A percentile compares a stretch with the other conserved stretches of the same genome.
Conservation (phyloP, 108 stramenopile genomes). For the Schizochytrium sp. region DNA sequence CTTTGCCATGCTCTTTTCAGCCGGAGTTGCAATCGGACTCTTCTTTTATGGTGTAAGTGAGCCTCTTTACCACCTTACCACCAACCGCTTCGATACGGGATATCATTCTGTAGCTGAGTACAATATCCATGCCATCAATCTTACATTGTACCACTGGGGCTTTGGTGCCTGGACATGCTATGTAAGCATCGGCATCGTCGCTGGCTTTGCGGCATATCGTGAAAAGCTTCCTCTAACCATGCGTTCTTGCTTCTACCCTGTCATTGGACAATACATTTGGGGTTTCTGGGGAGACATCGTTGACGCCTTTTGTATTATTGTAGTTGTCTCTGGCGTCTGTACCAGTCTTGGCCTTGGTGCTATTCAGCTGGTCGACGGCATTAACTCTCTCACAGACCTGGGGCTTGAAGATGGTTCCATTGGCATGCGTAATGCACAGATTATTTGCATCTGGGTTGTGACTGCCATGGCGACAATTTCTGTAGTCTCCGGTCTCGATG, state of each 20-base stretch:
- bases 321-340: slow-evolving; percentile 77
- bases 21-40: slow-evolving; percentile 77
- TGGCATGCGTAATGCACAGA: slow-evolving; percentile 5
- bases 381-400: slow-evolving; percentile 46
- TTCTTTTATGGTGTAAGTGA: slow-evolving; percentile 78
- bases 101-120: slow-evolving; percentile 70
- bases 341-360: slow-evolving; percentile 77
- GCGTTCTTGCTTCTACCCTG: slow-evolving; percentile 76
- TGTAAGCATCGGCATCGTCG: slow-evolving; percentile 70
- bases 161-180: slow-evolving; percentile 77
- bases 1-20: slow-evolving; percentile 79
- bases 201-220: slow-evolving; percentile 71
- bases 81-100: slow-evolving; percentile 67
- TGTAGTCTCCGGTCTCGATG: background rate
- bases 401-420: slow-evolving; percentile 35
- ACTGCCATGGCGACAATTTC: slow-evolving; percentile 73
- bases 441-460: slow-evolving; percentile 68
- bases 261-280: slow-evolving; percentile 78
- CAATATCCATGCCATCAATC: slow-evolving; percentile 65
- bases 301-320: slow-evolving; percentile 76
- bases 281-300: slow-evolving; percentile 80
- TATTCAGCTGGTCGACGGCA: slow-evolving; percentile 72
- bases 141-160: slow-evolving; percentile 80
- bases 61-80: slow-evolving; percentile 73
- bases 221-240: slow-evolving; percentile 74